Base-by-base conservation (phyloP, 495 filamentous ascomycete genomes). In the Aspergillus bertholletiae region DNA sequence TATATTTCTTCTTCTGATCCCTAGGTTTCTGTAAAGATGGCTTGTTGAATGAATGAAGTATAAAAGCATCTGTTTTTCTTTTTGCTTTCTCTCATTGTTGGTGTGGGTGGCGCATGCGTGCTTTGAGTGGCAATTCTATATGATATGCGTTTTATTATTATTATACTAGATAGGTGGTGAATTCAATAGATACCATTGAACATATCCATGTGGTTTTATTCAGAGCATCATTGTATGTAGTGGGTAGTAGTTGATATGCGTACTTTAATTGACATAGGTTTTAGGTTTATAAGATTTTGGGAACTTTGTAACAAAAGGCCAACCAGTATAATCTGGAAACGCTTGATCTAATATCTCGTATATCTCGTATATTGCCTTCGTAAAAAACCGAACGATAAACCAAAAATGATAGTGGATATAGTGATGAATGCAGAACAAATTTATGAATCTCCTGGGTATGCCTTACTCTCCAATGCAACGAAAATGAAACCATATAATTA, bases 61-160 rank as follows among this genome's bases (percentile, higher is more conserved):
- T 28, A 71, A 71, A 73, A 70, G 64, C 62, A 68, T 62, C 50
- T 60, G 60, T 50, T 60, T 58, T 56, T 59, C 59, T 53, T 57
- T 58, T 55, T 54, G 34, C 24, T 54, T 61, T 37, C n/a, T 40
- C 20, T 46, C 47, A 24, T 30, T 50, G 35, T 23, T 57, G 48
- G 54, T 64, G 60, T 63, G 62, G 58, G 62, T 55, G 69, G 69
- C 69, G 69, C 59, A 64, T 64, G 58, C 59, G 53, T 61, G 55
- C 63, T 59, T 61, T 61, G 56, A 49, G 55, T 49, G 54, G 35
- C 47, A 7, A 32, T 32, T 58, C 51, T 35, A 17, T 40, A 4
- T 32, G 30, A 32, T 35, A 32, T 23, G 24, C 35, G 40, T 21
- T 41, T 53, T 34, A n/a, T 37, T 37, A n/a, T 5, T 15, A n/a